Conservation (phyloP, 2,329 filamentous ascomycete species). For the Teratosphaeriaceae sp. region DNA sequence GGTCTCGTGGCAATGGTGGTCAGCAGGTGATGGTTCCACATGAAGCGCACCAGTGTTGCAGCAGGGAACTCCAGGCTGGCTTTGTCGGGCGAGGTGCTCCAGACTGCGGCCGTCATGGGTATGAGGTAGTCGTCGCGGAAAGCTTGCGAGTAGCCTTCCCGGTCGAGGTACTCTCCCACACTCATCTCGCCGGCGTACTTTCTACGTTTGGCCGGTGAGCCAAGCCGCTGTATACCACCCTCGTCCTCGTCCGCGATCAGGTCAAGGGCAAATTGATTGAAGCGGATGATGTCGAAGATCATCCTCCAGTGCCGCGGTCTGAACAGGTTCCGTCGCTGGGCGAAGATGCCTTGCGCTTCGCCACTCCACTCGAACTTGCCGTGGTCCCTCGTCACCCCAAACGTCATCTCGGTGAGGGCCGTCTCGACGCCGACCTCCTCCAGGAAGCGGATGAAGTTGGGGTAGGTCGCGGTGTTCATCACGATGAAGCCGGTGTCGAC, state of each 20-base stretch:
- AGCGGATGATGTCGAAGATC: conserved; percentile 77
- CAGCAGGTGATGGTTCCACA: conserved; percentile 79
- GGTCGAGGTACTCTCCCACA: conserved; percentile 67
- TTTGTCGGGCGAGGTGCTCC: conserved; percentile 74
- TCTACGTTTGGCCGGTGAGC: conserved; percentile 7
- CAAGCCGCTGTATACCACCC: conserved; percentile 18
- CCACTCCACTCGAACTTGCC: conserved; percentile 77
- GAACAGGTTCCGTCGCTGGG: conserved; percentile 62
- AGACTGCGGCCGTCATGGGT: conserved; percentile 74
- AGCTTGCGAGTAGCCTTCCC: conserved; percentile 68
- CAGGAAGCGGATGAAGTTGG: conserved; percentile 74
- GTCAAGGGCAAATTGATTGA: conserved; percentile 76
- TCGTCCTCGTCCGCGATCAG: conserved; percentile 53
- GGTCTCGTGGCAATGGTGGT: conserved; percentile 57
- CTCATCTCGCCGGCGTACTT: conserved; percentile 36
- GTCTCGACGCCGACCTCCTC: conserved; percentile 58
- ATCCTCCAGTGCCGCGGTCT: conserved; percentile 70
- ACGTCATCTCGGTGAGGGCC: conserved; percentile 65
- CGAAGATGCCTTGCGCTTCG: conserved; percentile 60
- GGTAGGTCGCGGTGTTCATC: conserved; percentile 72
- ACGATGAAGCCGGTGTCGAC: conserved; percentile 83
- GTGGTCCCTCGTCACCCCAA: conserved; percentile 66
- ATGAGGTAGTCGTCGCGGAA: conserved; percentile 79
- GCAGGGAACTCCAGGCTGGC: conserved; percentile 68
- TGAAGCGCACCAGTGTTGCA: conserved; percentile 65